Evolutionary conservation across 2,329 filamentous ascomycete species (phyloP).

Genomic region (Botryotinia calthae): DNA sequence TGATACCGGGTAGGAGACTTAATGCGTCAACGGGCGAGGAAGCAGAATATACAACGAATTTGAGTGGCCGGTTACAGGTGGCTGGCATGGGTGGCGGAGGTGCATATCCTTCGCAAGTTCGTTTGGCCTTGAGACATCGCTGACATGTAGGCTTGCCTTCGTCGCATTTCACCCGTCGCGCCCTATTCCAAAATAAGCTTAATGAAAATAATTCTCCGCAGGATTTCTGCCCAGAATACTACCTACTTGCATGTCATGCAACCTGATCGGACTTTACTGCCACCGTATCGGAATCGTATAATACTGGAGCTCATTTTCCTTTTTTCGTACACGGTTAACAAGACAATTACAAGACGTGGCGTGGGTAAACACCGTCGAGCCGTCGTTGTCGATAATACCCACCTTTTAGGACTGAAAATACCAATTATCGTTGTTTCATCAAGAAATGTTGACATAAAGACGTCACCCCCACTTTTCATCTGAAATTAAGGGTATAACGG

Average conservation of each 20-base stretch:
- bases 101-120: conserved; percentile 30
- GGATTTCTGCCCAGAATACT: neutral
- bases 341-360: neutral
- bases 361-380: neutral
- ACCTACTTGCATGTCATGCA: conserved; percentile 24
- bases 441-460: neutral
- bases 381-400: neutral
- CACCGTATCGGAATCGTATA: conserved; percentile 7
- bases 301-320: conserved; percentile 5
- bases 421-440: neutral
- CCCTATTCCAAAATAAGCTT: conserved; percentile 19
- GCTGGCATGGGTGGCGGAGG: neutral
- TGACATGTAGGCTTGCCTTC: conserved; percentile 28
- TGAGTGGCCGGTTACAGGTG: neutral
- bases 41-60: conserved; percentile 2
- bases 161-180: conserved; percentile 31
- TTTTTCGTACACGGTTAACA: neutral
- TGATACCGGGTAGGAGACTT: conserved; percentile 19
- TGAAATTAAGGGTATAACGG: neutral
- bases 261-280: conserved; percentile 13
- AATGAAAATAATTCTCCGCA: neutral
- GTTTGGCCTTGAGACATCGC: conserved; percentile 26
- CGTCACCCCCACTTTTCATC: neutral
- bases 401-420: neutral
- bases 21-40: neutral